Conservation (phyloP, 805 yeast species). For the Lipomyces starkeyi region DNA sequence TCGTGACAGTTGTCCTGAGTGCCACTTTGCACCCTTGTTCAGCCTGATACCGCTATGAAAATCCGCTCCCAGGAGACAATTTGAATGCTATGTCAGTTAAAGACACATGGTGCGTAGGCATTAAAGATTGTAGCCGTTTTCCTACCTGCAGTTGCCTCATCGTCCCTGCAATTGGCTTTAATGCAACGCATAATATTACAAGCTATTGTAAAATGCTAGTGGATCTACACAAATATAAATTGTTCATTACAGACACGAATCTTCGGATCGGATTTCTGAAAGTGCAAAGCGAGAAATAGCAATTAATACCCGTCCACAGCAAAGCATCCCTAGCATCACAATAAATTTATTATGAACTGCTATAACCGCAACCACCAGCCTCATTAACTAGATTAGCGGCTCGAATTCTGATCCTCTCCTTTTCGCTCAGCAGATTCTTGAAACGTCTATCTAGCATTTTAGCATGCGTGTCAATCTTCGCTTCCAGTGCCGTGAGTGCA, state of each 20-base stretch:
- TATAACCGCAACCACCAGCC: constrained; percentile 1
- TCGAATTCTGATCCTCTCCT: constrained; percentile 17
- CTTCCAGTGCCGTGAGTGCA: constrained; percentile 22
- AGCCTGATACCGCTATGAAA: too few relatives aligned
- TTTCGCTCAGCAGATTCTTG: constrained; percentile 12
- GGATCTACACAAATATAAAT: background rate
- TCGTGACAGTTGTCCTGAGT: too few relatives aligned
- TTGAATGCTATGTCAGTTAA: too few relatives aligned
- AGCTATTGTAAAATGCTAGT: background rate
- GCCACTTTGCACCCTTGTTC: too few relatives aligned
- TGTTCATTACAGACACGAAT: background rate
- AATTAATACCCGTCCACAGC: background rate
- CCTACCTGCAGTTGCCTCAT: too few relatives aligned
- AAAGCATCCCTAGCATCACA: background rate
- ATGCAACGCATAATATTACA: background rate
- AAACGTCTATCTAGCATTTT: constrained; percentile 1
- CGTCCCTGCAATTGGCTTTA: too few relatives aligned
- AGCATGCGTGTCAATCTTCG: constrained; percentile 21
- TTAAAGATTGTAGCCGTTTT: too few relatives aligned
- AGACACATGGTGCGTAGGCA: too few relatives aligned
- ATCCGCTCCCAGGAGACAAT: too few relatives aligned
- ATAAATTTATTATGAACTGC: background rate
- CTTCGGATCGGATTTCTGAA: background rate
- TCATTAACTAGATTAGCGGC: constrained; percentile 14
- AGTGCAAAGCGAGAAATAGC: constrained; percentile 2